A percentile compares a stretch with the other conserved stretches of the same genome.
Evolutionary conservation across 2,329 filamentous ascomycete genomes (phyloP).

Genomic region (Tolypocladium inflatum): DNA sequence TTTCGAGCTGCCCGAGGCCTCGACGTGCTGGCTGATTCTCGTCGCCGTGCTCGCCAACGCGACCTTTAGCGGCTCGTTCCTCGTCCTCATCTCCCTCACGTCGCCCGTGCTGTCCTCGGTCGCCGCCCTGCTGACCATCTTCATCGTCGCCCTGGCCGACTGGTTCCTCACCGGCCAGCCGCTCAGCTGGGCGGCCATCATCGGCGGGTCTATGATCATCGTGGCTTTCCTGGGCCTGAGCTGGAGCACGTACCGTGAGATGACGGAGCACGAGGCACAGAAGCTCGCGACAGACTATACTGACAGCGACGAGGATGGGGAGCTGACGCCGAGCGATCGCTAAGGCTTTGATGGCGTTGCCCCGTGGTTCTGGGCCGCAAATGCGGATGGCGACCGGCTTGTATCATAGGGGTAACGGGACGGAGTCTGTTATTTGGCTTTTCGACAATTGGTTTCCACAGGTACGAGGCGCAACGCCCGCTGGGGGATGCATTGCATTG

Average conservation of each 20-base stretch:
- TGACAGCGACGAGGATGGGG: slow-evolving; percentile 38
- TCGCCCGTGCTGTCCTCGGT: slow-evolving; percentile 89
- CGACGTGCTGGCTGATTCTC: slow-evolving; percentile 69
- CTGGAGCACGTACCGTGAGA: slow-evolving; percentile 89
- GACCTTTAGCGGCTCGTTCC: slow-evolving; percentile 83
- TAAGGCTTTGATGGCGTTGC: not conserved
- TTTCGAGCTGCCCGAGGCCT: slow-evolving; percentile 72
- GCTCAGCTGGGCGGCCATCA: slow-evolving; percentile 63
- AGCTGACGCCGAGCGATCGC: slow-evolving; percentile 12
- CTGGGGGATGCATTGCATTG: not conserved
- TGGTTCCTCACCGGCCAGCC: slow-evolving; percentile 75
- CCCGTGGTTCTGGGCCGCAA: not conserved
- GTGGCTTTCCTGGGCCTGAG: slow-evolving; percentile 77
- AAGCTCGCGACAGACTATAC: slow-evolving; percentile 36
- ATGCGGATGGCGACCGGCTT: not conserved
- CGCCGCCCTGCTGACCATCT: slow-evolving; percentile 89
- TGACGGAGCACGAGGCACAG: slow-evolving; percentile 71
- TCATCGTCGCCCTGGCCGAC: slow-evolving; percentile 88
- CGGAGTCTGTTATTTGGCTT: not conserved
- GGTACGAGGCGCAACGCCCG: not conserved
- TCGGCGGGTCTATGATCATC: slow-evolving; percentile 82
- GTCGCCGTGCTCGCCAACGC: slow-evolving; percentile 82
- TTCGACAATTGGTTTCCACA: not conserved
- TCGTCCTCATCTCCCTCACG: slow-evolving; percentile 86
- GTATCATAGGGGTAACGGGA: not conserved